A percentile compares a stretch with the other conserved stretches of the same genome.
Conservation (phyloP, 2,329 filamentous ascomycete species). For the Plenodomus lindquistii region DNA sequence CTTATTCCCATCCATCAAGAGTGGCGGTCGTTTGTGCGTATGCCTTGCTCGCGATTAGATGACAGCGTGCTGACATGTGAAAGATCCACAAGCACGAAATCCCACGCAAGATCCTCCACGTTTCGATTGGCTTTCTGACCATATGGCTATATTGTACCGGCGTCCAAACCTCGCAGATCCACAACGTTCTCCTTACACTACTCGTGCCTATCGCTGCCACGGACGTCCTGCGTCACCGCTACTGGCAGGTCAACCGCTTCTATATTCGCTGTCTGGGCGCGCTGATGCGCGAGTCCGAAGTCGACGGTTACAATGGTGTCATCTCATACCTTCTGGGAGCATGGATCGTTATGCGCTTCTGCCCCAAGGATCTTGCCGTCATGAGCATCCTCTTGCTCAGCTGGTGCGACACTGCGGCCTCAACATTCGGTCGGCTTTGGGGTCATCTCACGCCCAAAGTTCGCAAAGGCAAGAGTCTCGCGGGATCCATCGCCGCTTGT, state of each 20-base stretch:
- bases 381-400: constrained; percentile 88
- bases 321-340: constrained; percentile 94
- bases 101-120: constrained; percentile 87
- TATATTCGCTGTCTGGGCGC: constrained; percentile 86
- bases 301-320: constrained; percentile 91
- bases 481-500: constrained; percentile 84
- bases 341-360: constrained; percentile 81
- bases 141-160: constrained; percentile 83
- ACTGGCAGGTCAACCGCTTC: constrained; percentile 77
- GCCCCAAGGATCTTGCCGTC: constrained; percentile 91
- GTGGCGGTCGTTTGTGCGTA: constrained; percentile 79
- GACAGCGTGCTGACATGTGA: constrained; percentile 16
- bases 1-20: constrained; percentile 93
- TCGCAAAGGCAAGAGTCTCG: constrained; percentile 85
- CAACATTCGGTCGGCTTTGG: constrained; percentile 88
- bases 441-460: constrained; percentile 87
- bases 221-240: constrained; percentile 83
- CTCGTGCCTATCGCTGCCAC: constrained; percentile 82
- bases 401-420: constrained; percentile 98
- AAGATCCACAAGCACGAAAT: constrained; percentile 88
- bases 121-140: constrained; percentile 94
- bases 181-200: constrained; percentile 79
- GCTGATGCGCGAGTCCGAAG: constrained; percentile 96
- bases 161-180: constrained; percentile 74
- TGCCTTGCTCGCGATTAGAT: neutral